Evolutionary conservation across 495 filamentous ascomycete species (phyloP).

Genomic region (Diplogelasinospora grovesii): DNA sequence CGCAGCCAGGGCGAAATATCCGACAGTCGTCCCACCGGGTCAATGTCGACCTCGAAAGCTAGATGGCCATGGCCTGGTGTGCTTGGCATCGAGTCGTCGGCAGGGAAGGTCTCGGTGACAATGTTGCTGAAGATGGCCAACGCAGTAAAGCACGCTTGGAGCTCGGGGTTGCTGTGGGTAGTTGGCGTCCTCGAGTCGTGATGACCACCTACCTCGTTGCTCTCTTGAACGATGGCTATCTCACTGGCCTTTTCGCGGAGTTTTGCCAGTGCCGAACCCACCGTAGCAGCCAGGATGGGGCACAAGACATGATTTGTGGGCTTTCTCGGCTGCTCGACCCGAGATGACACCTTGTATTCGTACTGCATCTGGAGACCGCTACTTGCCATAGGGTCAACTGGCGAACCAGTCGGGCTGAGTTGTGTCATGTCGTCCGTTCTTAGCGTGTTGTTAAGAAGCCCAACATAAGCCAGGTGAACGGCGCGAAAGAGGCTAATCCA

Average conservation of each 20-base stretch:
- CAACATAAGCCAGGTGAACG: conserved; percentile 30
- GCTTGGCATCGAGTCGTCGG: conserved; percentile 1
- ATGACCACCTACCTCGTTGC: neutral
- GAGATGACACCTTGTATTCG: conserved; percentile 8
- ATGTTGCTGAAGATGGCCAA: conserved; percentile 9
- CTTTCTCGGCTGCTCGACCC: neutral
- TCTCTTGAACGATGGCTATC: conserved; percentile 1
- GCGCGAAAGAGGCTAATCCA: conserved; percentile 39
- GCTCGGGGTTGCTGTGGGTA: neutral
- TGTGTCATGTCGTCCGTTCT: neutral
- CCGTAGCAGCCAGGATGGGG: conserved; percentile 15
- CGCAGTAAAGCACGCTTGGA: conserved; percentile 19
- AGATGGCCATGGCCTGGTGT: conserved; percentile 1
- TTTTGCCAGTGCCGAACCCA: conserved; percentile 6
- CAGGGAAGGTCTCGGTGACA: conserved; percentile 8
- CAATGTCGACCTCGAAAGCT: conserved; percentile 4
- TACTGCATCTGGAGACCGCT: neutral
- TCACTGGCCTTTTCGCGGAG: conserved; percentile 8
- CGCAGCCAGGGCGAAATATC: conserved; percentile 20
- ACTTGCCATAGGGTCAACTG: neutral
- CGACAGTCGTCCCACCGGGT: conserved; percentile 5
- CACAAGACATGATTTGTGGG: conserved; percentile 3
- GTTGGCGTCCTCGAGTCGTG: neutral
- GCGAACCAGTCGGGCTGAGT: neutral
- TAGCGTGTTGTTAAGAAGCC: conserved; percentile 21